Base-by-base conservation (phyloP, 2,329 filamentous ascomycete genomes). In the Pseudogymnoascus sp. region DNA sequence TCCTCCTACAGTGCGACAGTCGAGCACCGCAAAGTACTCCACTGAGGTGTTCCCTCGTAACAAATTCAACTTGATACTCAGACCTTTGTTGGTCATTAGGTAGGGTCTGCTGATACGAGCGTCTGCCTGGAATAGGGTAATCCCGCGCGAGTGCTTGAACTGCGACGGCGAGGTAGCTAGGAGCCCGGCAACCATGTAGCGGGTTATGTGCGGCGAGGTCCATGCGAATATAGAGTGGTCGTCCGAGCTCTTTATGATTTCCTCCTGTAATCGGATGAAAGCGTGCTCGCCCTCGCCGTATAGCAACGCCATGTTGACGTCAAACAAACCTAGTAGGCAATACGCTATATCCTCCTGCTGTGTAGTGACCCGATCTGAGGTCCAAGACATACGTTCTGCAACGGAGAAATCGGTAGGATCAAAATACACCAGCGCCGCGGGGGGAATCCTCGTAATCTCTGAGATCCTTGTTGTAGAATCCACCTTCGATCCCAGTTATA, bases 201-300 rank as follows among this genome's bases (percentile, higher is more conserved):
- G 8, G 10, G 1, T 16, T 10, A 5, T 7, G 8, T 7, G 7
- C 11, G 16, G 11, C 19, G 40, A 24, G 40, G 40, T 26, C 70
- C 69, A 71, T n/a, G 67, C 69, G 5, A 76, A 72, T 1, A 76
- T 67, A 3, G 69, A 73, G 38, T 76, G 72, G 63, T 76, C 74
- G 13, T 71, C 68, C 0, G 73, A 68, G n/a, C 60, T 64, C 62
- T 71, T 72, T 29, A 76, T 64, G n/a, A 76, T 72, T 24, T 74
- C 72, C 59, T 74, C 67, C 61, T 75, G 72, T 3, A 75, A 63
- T 13, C 74, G 68, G 3, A 69, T 60, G 59, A 74, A 76, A 14
- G 74, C 73, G 33, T 64, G 69, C 38, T 31, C 60, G 8, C 73
- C 72, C 31, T 75, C 73, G 1, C 74, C 74, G n/a, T 74, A 75